Evolutionary conservation across 2,329 filamentous ascomycete species (phyloP), one percentile per base, ranked within the genome.

Genomic region (Cladosporium velox): DNA sequence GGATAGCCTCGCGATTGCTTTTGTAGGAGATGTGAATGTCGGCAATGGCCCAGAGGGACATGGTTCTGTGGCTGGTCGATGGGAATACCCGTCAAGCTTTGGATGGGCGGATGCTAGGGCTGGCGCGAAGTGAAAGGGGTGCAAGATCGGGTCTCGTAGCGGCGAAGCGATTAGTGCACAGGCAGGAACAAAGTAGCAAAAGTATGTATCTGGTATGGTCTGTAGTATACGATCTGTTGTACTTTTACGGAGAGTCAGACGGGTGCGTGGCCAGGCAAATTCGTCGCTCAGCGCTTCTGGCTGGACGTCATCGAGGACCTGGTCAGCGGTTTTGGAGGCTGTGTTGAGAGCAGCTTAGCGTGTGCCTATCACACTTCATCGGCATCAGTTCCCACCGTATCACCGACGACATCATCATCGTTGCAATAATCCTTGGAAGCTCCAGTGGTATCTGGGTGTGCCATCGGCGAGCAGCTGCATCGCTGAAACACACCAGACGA

Each of bases 1-100:
- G 78, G 67, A 80, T 78, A 32, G 79, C 80, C 65, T 81, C 79
- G 59, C 77, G 76, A 66, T 83, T 83, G 64, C 72, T 73, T 67
- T 81, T 81, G 77, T 79, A 82, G 24, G 79, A 81, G 66, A 83
- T 74, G 68, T 83, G 81, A 51, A 82, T 78, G 71, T 83, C 81
- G 69, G 76, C 73, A 66, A 83, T 82, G 32, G 80, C 81, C 74
- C 78, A 82, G n/a, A 83, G 75, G 28, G 59, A 62, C 59, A 62
- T 62, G 59, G 24, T 51, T 60, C 35, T 44, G 59, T 62, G 65
- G 69, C 70, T n/a, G 49, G 18, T 28, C 24, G 59, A 62, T 62
- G 59, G 59, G 34, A 54, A 38, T 26, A 54, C 44, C 59, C 47
- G 59, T 49, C 59, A 62, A 62, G 47, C 49, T 62, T 62, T 49